These are phyloP conservation scores for Fusarium albidum DNA, from an alignment of 2,329 filamentous ascomycete species.

Conservation along the genomic window DNA sequence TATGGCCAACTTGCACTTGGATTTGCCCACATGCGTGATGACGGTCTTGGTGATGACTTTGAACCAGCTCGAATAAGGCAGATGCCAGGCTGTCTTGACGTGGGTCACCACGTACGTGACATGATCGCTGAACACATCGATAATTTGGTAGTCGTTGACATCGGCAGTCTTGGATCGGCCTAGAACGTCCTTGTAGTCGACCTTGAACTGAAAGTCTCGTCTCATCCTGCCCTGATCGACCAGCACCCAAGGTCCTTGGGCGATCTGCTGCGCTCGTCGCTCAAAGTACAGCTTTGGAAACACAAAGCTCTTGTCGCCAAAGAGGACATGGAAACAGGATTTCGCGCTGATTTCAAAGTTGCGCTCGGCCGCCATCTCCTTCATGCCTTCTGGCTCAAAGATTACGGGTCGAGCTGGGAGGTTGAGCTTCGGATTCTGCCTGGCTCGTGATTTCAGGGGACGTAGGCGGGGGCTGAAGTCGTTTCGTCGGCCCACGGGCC, in stretches of 20 bases:
- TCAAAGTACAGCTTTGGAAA: conserved; percentile 93
- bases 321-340: conserved; percentile 93
- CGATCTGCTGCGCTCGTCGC: conserved; percentile 78
- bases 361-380: conserved; percentile 76
- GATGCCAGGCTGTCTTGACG: conserved; percentile 77
- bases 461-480: conserved; percentile 49
- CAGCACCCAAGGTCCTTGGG: conserved; percentile 84
- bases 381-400: conserved; percentile 86
- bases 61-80: conserved; percentile 82
- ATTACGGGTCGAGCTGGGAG: conserved; percentile 81
- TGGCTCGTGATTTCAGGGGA: conserved; percentile 45
- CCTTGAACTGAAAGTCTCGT: conserved; percentile 83
- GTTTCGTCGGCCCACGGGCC: conserved; percentile 43
- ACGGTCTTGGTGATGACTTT: conserved; percentile 88
- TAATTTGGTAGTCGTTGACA: conserved; percentile 83
- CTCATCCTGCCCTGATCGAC: conserved; percentile 75
- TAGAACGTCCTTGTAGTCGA: conserved; percentile 71
- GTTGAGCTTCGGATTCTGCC: conserved; percentile 74
- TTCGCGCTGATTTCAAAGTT: conserved; percentile 93
- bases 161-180: conserved; percentile 67
- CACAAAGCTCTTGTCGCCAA: conserved; percentile 94
- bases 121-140: conserved; percentile 84
- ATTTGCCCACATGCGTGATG: conserved; percentile 92
- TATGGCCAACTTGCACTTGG: conserved; percentile 88
- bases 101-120: conserved; percentile 72